Evolutionary conservation across 2,329 filamentous ascomycete genomes (phyloP).

Genomic region (Talaromyces albobiverticillius): DNA sequence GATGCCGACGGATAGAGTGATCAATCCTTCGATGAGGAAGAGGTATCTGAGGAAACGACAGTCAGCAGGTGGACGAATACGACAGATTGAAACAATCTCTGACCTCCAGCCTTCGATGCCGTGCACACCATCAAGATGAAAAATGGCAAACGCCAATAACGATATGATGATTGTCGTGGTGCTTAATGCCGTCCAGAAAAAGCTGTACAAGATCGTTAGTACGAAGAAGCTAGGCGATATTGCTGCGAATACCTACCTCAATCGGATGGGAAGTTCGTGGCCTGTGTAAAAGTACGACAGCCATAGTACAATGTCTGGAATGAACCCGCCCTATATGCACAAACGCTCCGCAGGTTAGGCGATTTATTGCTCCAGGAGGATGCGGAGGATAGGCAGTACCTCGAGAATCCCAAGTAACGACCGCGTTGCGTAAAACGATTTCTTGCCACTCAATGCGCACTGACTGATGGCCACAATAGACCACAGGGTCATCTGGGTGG

Average conservation of each 20-base stretch:
- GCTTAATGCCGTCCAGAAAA: slow-evolving; percentile 7
- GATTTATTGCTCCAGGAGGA: too few relatives aligned
- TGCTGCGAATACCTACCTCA: neutral
- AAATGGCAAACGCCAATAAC: slow-evolving; percentile 7
- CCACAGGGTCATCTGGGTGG: slow-evolving; percentile 42
- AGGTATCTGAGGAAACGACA: neutral
- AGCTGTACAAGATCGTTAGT: neutral
- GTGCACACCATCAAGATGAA: slow-evolving; percentile 6
- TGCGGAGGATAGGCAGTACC: too few relatives aligned
- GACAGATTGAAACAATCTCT: neutral
- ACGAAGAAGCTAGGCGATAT: neutral
- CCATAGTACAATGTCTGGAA: slow-evolving; percentile 5
- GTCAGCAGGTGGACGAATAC: neutral
- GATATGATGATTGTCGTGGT: slow-evolving; percentile 1
- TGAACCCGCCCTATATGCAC: neutral
- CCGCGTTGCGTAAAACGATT: slow-evolving; percentile 37
- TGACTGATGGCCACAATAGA: slow-evolving; percentile 37
- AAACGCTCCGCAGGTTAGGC: neutral
- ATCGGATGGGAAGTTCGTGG: neutral
- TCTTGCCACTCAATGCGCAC: slow-evolving; percentile 44
- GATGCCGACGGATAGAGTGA: slow-evolving; percentile 1
- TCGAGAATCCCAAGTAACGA: slow-evolving; percentile 45
- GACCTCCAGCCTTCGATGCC: slow-evolving; percentile 3
- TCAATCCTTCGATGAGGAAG: slow-evolving; percentile 6
- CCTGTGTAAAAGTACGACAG: slow-evolving; percentile 3